These are phyloP conservation scores for Pseudogymnoascus verrucosus DNA, from an alignment of 2,329 filamentous ascomycete species.

Conservation along the genomic window DNA sequence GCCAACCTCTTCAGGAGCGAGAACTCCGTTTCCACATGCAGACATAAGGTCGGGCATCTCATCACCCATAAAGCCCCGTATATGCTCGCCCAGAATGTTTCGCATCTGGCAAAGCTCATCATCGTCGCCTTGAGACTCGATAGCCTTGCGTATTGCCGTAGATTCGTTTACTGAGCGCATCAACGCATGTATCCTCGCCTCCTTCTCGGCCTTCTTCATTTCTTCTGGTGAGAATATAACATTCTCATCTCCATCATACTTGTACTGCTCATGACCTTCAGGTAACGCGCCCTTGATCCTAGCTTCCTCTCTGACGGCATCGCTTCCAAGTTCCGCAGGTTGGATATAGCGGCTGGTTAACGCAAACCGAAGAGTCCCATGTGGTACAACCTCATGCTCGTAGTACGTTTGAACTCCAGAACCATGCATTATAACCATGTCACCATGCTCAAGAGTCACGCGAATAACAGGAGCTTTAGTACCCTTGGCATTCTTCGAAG, in stretches of 20 bases:
- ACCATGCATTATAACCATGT: conserved; percentile 58
- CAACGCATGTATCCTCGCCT: background rate
- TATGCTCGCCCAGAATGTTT: background rate
- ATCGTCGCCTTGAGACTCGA: background rate
- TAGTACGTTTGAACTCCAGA: conserved; percentile 49
- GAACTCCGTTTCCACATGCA: background rate
- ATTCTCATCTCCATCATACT: conserved; percentile 26
- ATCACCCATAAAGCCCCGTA: background rate
- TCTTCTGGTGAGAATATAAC: conserved; percentile 9
- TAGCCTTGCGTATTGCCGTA: background rate
- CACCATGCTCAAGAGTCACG: conserved; percentile 49
- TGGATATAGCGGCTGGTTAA: conserved; percentile 48
- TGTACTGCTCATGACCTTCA: conserved; percentile 20
- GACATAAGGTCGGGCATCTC: no score
- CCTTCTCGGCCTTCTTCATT: background rate
- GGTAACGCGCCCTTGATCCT: conserved; percentile 30
- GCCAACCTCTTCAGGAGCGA: background rate
- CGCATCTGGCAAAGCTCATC: background rate
- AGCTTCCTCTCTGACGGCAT: conserved; percentile 24
- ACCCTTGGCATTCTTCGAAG: conserved; percentile 27
- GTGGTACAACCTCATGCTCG: conserved; percentile 48
- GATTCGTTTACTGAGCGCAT: background rate
- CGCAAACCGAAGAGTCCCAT: conserved; percentile 46
- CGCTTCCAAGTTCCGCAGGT: conserved; percentile 30
- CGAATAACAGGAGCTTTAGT: conserved; percentile 29